Evolutionary conservation across 2,329 filamentous ascomycete species (phyloP).

Genomic region (Arthrinium phaeospermum): DNA sequence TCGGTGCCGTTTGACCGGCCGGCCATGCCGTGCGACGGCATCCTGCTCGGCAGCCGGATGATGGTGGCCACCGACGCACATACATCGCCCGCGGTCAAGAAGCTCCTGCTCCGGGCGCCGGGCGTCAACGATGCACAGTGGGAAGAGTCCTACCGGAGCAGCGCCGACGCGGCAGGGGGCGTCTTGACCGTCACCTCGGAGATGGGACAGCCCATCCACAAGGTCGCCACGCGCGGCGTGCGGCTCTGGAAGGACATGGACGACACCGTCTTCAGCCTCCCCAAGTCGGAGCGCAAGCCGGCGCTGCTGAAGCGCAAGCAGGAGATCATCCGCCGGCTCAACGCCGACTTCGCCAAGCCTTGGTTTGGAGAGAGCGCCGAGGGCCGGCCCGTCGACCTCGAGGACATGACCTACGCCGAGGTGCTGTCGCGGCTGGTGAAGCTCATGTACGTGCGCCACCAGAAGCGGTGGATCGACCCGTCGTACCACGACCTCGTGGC

Average conservation of each 20-base stretch:
- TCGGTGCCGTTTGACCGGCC: constrained; percentile 77
- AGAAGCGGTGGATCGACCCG: constrained; percentile 87
- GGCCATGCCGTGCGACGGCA: constrained; percentile 92
- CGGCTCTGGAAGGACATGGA: constrained; percentile 99
- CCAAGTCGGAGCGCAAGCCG: constrained; percentile 88
- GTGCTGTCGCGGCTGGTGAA: constrained; percentile 87
- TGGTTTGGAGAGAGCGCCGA: constrained; percentile 90
- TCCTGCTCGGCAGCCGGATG: constrained; percentile 88
- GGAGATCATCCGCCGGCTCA: constrained; percentile 93
- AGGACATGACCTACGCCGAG: constrained; percentile 95
- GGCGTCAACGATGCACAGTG: constrained; percentile 83
- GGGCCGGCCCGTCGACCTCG: constrained; percentile 82
- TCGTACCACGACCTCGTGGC: constrained; percentile 83
- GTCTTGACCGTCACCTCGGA: constrained; percentile 96
- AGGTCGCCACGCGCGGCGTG: constrained; percentile 94
- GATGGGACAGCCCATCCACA: constrained; percentile 99
- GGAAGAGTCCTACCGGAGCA: constrained; percentile 78
- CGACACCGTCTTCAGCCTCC: constrained; percentile 93
- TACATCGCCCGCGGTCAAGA: constrained; percentile 84
- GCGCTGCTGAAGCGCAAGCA: constrained; percentile 87
- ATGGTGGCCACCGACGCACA: constrained; percentile 94
- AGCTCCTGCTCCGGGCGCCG: constrained; percentile 84
- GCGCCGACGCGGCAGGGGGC: constrained; percentile 77
- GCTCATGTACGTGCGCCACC: constrained; percentile 88
- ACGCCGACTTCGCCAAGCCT: constrained; percentile 94